Evolutionary conservation across 179 eudicot species (phyloP).

Genomic region (Heliamphora pulchella): DNA sequence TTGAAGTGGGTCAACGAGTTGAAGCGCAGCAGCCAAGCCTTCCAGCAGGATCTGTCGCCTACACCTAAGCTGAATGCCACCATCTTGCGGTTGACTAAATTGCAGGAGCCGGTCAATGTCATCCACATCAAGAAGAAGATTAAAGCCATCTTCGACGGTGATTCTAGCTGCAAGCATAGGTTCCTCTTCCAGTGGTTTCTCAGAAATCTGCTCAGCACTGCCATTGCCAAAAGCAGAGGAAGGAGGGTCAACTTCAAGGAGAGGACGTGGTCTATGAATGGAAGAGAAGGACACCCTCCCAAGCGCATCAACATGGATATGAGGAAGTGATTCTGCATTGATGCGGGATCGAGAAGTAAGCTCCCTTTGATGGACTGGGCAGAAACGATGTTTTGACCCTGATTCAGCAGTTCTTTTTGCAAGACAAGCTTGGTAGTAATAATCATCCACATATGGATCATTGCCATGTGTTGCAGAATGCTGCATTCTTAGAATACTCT

Average conservation of each 20-base stretch:
- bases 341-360: conserved; percentile 54
- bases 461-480: conserved; percentile 80
- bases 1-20: conserved; percentile 85
- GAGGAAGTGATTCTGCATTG: conserved; percentile 66
- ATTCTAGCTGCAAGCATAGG: conserved; percentile 97
- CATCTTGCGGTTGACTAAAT: conserved; percentile 71
- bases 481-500: conserved; percentile 79
- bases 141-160: conserved; percentile 75
- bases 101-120: conserved; percentile 79
- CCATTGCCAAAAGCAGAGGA: conserved; percentile 36
- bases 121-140: conserved; percentile 82
- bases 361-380: conserved; percentile 66
- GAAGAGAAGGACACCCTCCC: conserved; percentile 83
- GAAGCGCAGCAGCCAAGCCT: conserved; percentile 80
- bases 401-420: conserved; percentile 53
- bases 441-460: conserved; percentile 90
- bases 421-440: conserved; percentile 90
- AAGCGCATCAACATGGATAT: conserved; percentile 79
- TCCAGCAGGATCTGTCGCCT: conserved; percentile 69
- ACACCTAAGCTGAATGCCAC: conserved; percentile 58
- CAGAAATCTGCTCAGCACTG: conserved; percentile 34
- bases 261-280: conserved; percentile 77
- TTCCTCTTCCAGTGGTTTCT: conserved; percentile 84
- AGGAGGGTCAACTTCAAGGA: conserved; percentile 76
- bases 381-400: conserved; percentile 70